Conservation (phyloP, 495 filamentous ascomycete species). For the Penicillium arizonense region DNA sequence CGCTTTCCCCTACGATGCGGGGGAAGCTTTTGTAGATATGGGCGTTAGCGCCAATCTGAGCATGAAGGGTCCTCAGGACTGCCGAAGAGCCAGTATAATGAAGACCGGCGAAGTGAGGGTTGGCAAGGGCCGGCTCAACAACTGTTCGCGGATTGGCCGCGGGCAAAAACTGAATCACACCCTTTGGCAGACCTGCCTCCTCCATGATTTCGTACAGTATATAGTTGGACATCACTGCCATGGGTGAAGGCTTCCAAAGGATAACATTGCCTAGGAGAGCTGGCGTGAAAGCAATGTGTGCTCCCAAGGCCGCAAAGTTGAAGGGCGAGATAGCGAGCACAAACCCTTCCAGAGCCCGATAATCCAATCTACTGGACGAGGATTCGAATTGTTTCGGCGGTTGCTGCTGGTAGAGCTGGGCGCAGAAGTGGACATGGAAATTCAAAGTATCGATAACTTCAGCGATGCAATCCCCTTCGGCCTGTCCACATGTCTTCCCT, state of each 20-base stretch:
- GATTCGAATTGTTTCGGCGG: not conserved
- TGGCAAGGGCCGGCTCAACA: not conserved
- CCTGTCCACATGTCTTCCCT: not conserved
- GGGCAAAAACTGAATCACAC: not conserved
- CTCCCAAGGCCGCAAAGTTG: constrained; percentile 37
- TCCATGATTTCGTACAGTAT: not conserved
- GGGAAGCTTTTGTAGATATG: not conserved
- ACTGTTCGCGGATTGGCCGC: not conserved
- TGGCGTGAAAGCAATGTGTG: not conserved
- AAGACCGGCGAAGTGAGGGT: not conserved
- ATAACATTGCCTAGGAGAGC: not conserved
- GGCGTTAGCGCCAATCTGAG: not conserved
- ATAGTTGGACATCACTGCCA: not conserved
- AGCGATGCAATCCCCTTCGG: not conserved
- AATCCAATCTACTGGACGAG: not conserved
- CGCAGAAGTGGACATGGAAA: not conserved
- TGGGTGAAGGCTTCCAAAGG: not conserved
- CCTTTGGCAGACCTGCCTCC: not conserved
- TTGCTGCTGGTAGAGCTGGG: not conserved
- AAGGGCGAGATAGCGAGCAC: constrained; percentile 83
- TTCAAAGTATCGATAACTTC: not conserved
- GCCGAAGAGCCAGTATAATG: not conserved
- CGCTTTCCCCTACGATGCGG: not conserved
- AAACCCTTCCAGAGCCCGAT: not conserved
- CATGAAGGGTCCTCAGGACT: not conserved